phyloP scores from a whole-genome alignment of 2,329 filamentous ascomycete genomes.

The Colletotrichum spinosum region DNA sequence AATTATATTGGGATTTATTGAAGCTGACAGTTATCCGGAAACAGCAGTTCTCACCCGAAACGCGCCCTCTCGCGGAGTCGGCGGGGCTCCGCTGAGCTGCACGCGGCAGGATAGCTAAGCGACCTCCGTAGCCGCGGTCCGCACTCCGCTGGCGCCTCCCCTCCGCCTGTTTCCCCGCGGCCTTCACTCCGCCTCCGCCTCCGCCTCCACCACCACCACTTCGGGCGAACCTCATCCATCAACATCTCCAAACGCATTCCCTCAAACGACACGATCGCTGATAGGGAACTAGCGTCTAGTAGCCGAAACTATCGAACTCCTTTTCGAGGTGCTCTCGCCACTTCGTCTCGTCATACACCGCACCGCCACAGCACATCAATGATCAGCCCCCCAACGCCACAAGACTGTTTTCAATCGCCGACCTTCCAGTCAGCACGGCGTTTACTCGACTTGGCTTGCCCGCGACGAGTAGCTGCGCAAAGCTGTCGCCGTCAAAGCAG shows the following conservation, averaged over 20 bases:
- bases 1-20: too few relatives aligned
- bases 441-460: too few relatives aligned
- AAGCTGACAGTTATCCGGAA: too few relatives aligned
- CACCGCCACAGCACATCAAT: background rate
- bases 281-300: background rate
- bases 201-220: too few relatives aligned
- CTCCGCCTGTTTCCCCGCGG: conserved; percentile 1
- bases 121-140: too few relatives aligned
- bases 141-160: too few relatives aligned
- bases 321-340: background rate
- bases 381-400: background rate
- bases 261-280: too few relatives aligned
- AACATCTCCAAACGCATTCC: background rate
- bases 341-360: background rate
- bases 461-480: too few relatives aligned
- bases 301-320: too few relatives aligned
- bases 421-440: background rate
- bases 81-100: conserved; percentile 21
- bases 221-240: conserved; percentile 1
- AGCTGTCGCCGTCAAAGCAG: too few relatives aligned
- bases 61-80: background rate
- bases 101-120: too few relatives aligned
- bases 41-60: too few relatives aligned
- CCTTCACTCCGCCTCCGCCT: conserved; percentile 17
- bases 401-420: background rate